A percentile compares a stretch with the other conserved stretches of the same genome.
Evolutionary conservation across 2,329 filamentous ascomycete genomes (phyloP).

Genomic region (Sarocladiaceae sp.): DNA sequence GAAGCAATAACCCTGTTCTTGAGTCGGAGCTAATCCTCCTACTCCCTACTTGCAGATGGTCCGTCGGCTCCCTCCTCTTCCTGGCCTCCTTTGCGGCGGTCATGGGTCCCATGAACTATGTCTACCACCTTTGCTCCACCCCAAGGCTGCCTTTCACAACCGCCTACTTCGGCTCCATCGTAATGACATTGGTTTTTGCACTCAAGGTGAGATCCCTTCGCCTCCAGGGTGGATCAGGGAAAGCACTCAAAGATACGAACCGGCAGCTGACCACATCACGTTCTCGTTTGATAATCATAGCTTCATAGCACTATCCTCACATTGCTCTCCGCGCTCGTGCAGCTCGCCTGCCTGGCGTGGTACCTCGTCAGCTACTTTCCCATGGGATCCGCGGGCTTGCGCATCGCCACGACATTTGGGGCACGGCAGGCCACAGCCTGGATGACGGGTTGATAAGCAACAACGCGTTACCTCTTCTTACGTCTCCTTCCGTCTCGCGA

Average conservation of each 20-base stretch:
- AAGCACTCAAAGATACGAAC: conserved; percentile 10
- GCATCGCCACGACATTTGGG: conserved; percentile 81
- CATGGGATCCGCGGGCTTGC: conserved; percentile 85
- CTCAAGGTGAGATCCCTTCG: conserved; percentile 55
- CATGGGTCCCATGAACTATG: conserved; percentile 83
- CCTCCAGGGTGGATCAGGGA: neutral
- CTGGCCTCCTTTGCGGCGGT: conserved; percentile 87
- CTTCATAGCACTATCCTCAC: conserved; percentile 81
- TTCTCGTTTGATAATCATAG: conserved; percentile 38
- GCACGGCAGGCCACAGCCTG: conserved; percentile 78
- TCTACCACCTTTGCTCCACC: conserved; percentile 76
- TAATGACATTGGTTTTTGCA: conserved; percentile 83
- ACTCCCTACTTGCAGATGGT: conserved; percentile 74
- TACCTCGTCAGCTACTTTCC: conserved; percentile 97
- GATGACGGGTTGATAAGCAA: conserved; percentile 66
- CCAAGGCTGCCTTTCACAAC: conserved; percentile 86
- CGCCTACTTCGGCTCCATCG: conserved; percentile 91
- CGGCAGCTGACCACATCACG: conserved; percentile 8
- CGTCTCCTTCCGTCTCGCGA: no score
- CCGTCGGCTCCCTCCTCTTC: conserved; percentile 85
- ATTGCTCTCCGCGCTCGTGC: conserved; percentile 73
- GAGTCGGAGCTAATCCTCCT: conserved; percentile 19
- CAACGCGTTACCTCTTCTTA: conserved; percentile 7
- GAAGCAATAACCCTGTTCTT: neutral
- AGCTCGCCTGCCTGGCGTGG: conserved; percentile 80